Evolutionary conservation across 441 rosid species (phyloP).

Genomic region (Erodium chrysanthum): DNA sequence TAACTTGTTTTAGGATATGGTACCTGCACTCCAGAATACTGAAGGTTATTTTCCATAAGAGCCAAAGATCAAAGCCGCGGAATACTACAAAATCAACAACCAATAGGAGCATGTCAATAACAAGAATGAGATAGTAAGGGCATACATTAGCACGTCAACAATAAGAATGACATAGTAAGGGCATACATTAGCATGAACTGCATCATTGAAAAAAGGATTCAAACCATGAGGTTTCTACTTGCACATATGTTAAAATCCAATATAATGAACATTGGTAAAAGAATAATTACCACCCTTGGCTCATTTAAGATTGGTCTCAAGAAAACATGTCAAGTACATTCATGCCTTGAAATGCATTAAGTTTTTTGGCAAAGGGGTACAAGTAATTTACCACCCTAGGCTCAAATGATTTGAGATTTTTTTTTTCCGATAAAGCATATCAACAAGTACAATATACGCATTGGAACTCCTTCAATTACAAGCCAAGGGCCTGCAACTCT

Average conservation of each 20-base stretch:
- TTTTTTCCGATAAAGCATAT: not conserved
- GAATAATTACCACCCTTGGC: not conserved
- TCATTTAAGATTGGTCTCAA: not conserved
- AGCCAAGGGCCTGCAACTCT: not conserved
- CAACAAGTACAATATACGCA: not conserved
- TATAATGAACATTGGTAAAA: not conserved
- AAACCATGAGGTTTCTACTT: slow-evolving; percentile 7
- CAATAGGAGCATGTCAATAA: slow-evolving; percentile 11
- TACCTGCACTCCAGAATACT: slow-evolving; percentile 68
- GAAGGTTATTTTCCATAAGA: slow-evolving; percentile 66
- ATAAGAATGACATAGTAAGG: slow-evolving; percentile 6
- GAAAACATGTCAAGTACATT: not conserved
- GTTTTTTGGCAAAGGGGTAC: not conserved
- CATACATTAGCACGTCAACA: slow-evolving; percentile 8
- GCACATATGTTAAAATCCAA: not conserved
- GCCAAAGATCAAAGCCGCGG: slow-evolving; percentile 23
- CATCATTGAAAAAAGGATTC: slow-evolving; percentile 7
- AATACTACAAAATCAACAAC: slow-evolving; percentile 25
- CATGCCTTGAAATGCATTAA: not conserved
- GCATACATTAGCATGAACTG: not conserved
- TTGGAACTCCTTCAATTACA: not conserved
- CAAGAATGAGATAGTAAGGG: slow-evolving; percentile 4
- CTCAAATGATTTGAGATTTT: not conserved
- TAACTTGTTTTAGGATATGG: not conserved
- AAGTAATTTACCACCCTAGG: not conserved